These are phyloP conservation scores for Penicillium paxilli DNA, from an alignment of 495 filamentous ascomycete genomes.

Conservation along the genomic window DNA sequence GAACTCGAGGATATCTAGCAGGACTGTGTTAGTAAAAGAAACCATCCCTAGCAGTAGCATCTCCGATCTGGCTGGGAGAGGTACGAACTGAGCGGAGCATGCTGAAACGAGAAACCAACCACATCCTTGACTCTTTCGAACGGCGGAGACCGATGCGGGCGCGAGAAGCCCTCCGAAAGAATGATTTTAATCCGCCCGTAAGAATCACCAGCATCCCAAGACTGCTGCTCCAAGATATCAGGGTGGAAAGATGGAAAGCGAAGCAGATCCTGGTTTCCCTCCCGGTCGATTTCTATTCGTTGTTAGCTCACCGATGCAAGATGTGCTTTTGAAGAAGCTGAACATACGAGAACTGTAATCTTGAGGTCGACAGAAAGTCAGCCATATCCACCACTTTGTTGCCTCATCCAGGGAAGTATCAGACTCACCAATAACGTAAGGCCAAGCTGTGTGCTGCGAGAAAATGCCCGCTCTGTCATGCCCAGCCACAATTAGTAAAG, in stretches of 20 bases:
- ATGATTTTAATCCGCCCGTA: constrained; percentile 76
- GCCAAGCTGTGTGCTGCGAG: constrained; percentile 57
- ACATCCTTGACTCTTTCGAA: constrained; percentile 74
- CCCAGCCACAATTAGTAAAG: too few relatives aligned
- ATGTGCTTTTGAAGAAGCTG: background rate
- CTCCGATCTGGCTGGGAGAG: background rate
- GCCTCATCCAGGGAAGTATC: too few relatives aligned
- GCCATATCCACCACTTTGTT: too few relatives aligned
- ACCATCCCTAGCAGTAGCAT: too few relatives aligned
- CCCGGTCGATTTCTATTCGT: constrained; percentile 61
- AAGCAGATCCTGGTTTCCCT: constrained; percentile 61
- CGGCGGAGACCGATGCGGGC: constrained; percentile 44
- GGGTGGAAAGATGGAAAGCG: constrained; percentile 74
- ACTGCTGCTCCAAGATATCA: constrained; percentile 67
- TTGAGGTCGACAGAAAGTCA: constrained; percentile 17
- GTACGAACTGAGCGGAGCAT: constrained; percentile 69
- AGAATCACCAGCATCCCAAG: constrained; percentile 72
- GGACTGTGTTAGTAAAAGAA: background rate
- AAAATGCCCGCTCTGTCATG: constrained; percentile 52
- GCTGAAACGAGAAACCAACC: constrained; percentile 81
- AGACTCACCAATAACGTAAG: constrained; percentile 57
- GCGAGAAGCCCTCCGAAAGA: constrained; percentile 70
- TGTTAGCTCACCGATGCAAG: too few relatives aligned
- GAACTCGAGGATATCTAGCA: constrained; percentile 67
- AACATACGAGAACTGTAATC: constrained; percentile 26